Evolutionary conservation across 2,329 filamentous ascomycete species (phyloP).

Genomic region (Rhexocercosporidium sp.): DNA sequence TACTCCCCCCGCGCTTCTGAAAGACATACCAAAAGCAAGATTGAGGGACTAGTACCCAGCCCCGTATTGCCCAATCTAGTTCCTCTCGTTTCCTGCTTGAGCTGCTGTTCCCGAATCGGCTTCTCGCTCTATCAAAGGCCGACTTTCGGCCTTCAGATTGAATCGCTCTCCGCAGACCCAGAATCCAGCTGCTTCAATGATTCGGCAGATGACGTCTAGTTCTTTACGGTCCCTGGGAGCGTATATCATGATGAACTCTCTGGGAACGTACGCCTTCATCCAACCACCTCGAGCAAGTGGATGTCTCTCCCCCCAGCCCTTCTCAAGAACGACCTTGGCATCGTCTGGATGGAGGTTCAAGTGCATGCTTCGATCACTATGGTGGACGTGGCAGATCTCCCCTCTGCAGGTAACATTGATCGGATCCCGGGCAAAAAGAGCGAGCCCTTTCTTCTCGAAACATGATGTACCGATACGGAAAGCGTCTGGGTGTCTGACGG

Average conservation of each 20-base stretch:
- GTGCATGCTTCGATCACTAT: constrained; percentile 77
- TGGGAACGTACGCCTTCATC: constrained; percentile 71
- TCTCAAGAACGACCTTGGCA: constrained; percentile 71
- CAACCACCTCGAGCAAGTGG: constrained; percentile 70
- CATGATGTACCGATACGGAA: constrained; percentile 72
- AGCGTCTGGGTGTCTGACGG: constrained; percentile 48
- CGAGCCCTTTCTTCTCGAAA: constrained; percentile 82
- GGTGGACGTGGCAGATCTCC: constrained; percentile 84
- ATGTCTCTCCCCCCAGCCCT: constrained; percentile 79
- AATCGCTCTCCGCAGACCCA: constrained; percentile 52
- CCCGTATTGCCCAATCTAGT: too few species aligned
- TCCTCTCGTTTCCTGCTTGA: background rate
- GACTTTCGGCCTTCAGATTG: constrained; percentile 28
- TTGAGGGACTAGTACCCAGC: too few species aligned
- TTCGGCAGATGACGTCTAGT: constrained; percentile 67
- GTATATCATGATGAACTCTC: constrained; percentile 82
- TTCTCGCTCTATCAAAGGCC: constrained; percentile 3
- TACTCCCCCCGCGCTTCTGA: too few species aligned
- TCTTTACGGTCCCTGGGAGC: constrained; percentile 74
- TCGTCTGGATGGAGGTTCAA: constrained; percentile 81
- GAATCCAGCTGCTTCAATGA: constrained; percentile 78
- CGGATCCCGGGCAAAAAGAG: constrained; percentile 71
- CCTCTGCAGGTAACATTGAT: constrained; percentile 75
- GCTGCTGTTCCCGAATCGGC: background rate
- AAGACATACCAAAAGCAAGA: too few species aligned